These are phyloP conservation scores for Trametes pubescens DNA, from an alignment of 1,284 basidiomycete species.

Conservation along the genomic window DNA sequence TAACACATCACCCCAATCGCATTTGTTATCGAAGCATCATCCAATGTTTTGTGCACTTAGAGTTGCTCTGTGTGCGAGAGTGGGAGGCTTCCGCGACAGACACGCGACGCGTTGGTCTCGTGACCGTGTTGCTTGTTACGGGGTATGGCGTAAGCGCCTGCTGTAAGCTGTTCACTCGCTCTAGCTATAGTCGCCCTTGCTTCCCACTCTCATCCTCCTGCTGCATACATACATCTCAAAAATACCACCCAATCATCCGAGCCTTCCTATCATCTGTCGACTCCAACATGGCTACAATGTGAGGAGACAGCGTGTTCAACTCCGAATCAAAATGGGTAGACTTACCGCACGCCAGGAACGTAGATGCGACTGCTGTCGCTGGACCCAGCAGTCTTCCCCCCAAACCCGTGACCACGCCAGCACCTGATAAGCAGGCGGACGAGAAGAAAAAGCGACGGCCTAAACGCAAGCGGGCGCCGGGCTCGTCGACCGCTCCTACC, in stretches of 20 bases:
- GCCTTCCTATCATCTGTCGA: too few relatives aligned
- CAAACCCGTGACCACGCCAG: constrained; percentile 7
- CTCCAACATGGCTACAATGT: background rate
- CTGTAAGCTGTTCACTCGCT: background rate
- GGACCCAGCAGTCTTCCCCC: constrained; percentile 28
- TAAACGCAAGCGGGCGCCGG: constrained; percentile 31
- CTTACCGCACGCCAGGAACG: constrained; percentile 15
- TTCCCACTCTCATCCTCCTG: background rate
- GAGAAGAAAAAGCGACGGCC: constrained; percentile 17
- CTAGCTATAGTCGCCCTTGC: background rate
- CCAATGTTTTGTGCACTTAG: background rate
- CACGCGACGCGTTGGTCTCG: constrained; percentile 29
- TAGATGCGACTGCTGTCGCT: constrained; percentile 9
- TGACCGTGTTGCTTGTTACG: constrained; percentile 28
- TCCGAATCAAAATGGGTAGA: too few relatives aligned
- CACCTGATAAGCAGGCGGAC: background rate
- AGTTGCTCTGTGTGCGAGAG: background rate
- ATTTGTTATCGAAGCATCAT: constrained; percentile 14
- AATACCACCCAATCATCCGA: too few relatives aligned
- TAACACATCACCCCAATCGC: constrained; percentile 24
- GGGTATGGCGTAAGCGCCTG: constrained; percentile 1
- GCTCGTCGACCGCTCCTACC: constrained; percentile 7
- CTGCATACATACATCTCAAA: background rate
- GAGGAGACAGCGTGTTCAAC: background rate
- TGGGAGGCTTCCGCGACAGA: too few relatives aligned